These are phyloP conservation scores for Pichiaceae sp. DNA, from an alignment of 1,139 yeast species.

Conservation along the genomic window DNA sequence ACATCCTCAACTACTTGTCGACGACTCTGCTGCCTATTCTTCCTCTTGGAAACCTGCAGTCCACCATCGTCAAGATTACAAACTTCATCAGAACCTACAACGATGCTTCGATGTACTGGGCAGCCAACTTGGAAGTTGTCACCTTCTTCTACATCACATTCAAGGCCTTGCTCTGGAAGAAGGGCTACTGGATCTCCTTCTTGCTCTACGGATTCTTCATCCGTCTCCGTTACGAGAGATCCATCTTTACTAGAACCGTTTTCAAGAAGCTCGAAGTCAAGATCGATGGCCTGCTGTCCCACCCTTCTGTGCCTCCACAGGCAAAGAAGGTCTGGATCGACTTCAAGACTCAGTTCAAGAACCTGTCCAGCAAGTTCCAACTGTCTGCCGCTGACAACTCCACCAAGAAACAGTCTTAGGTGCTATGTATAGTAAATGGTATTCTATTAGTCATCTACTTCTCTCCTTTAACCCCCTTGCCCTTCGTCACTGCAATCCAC, in stretches of 20 bases:
- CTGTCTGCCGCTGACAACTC: background rate
- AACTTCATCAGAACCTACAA: constrained; percentile 54
- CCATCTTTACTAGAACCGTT: constrained; percentile 63
- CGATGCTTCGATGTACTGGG: constrained; percentile 61
- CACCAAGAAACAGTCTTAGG: background rate
- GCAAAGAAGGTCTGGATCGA: constrained; percentile 24
- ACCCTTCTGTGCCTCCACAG: constrained; percentile 48
- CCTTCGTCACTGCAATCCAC: background rate
- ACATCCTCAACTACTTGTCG: constrained; percentile 58
- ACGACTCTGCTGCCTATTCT: constrained; percentile 61
- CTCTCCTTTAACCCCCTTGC: background rate
- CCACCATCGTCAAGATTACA: constrained; percentile 29
- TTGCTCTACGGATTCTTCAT: constrained; percentile 56
- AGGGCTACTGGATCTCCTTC: constrained; percentile 55
- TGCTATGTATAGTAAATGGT: background rate
- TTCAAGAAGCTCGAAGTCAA: constrained; percentile 66
- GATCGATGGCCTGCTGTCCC: constrained; percentile 55
- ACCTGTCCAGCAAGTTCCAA: background rate
- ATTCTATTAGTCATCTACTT: background rate
- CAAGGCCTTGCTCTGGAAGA: constrained; percentile 54
- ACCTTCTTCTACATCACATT: constrained; percentile 42
- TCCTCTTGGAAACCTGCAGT: constrained; percentile 35
- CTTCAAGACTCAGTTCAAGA: constrained; percentile 1
- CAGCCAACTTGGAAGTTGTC: constrained; percentile 62
- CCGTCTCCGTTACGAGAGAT: constrained; percentile 71